These are phyloP conservation scores for Sarocladium oryzae DNA, from an alignment of 2,329 filamentous ascomycete species.

Conservation along the genomic window DNA sequence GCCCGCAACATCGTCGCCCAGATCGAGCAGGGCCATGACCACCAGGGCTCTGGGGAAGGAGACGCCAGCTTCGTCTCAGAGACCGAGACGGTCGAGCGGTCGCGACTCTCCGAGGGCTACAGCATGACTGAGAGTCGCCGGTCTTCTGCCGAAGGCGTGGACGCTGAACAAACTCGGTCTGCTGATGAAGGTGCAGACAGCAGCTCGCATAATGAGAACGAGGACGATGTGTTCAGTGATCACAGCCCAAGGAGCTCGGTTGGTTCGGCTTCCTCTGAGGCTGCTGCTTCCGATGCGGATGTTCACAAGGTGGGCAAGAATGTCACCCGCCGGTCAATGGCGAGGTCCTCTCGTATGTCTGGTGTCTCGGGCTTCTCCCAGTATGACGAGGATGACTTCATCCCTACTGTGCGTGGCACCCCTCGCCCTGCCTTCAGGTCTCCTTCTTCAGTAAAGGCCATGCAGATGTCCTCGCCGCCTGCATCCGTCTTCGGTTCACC, in stretches of 20 bases:
- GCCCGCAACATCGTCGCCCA: conserved; percentile 44
- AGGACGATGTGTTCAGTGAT: conserved; percentile 55
- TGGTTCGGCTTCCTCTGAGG: conserved; percentile 41
- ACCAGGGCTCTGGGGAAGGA: conserved; percentile 9
- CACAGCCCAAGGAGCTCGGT: conserved; percentile 51
- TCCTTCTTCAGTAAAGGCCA: conserved; percentile 60
- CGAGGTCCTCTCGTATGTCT: conserved; percentile 25
- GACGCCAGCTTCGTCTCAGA: conserved; percentile 18
- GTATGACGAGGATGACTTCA: conserved; percentile 39
- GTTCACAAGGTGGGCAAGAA: conserved; percentile 24
- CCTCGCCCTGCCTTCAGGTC: conserved; percentile 62
- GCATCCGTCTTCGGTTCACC: conserved; percentile 51
- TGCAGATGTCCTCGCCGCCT: conserved; percentile 66
- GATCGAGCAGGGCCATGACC: conserved; percentile 27
- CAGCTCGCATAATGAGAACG: conserved; percentile 44
- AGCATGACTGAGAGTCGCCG: conserved; percentile 8
- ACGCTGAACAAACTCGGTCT: conserved; percentile 3
- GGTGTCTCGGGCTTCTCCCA: conserved; percentile 47
- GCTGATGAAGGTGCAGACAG: conserved; percentile 31
- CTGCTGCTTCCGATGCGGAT: conserved; percentile 20
- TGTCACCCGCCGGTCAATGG: conserved; percentile 21
- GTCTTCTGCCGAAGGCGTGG: neutral
- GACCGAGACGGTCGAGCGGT: neutral
- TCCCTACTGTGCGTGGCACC: conserved; percentile 50
- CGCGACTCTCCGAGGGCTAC: neutral